phyloP scores from a whole-genome alignment of 257 asterid species.

The Nicotiana noctiflora region DNA sequence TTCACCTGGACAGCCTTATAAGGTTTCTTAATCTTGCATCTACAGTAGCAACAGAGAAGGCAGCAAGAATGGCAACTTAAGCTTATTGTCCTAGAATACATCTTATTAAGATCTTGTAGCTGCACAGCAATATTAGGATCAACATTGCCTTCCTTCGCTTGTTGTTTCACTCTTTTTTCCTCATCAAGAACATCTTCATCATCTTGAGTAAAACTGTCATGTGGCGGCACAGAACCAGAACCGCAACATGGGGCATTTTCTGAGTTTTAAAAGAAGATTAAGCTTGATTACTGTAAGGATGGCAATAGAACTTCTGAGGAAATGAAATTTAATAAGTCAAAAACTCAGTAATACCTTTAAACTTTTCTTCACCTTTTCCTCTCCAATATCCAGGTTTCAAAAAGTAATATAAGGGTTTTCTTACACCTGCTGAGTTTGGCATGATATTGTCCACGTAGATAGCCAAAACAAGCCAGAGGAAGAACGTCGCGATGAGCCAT shows the following conservation, averaged over 20 bases:
- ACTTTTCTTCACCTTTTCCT: slow-evolving; percentile 21
- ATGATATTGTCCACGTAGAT: slow-evolving; percentile 31
- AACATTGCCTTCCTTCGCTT: slow-evolving; percentile 12
- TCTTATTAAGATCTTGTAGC: slow-evolving; percentile 28
- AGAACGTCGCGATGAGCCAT: slow-evolving; percentile 17
- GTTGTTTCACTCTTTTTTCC: slow-evolving; percentile 23
- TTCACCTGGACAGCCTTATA: slow-evolving; percentile 28
- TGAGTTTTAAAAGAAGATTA: neutral
- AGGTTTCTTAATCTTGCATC: slow-evolving; percentile 23
- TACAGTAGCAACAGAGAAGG: slow-evolving; percentile 19
- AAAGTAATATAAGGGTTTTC: slow-evolving; percentile 20
- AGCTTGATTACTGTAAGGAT: neutral
- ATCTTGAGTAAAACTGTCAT: slow-evolving; percentile 5
- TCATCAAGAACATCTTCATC: slow-evolving; percentile 32
- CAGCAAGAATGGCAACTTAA: slow-evolving; percentile 15
- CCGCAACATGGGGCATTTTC: slow-evolving; percentile 3
- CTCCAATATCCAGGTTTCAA: slow-evolving; percentile 30
- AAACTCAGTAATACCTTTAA: slow-evolving; percentile 9
- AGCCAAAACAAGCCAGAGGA: slow-evolving; percentile 29
- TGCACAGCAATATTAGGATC: slow-evolving; percentile 31
- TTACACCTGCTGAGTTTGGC: slow-evolving; percentile 27
- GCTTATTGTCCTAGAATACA: slow-evolving; percentile 15
- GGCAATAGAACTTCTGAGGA: neutral
- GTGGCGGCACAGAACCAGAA: slow-evolving; percentile 1
- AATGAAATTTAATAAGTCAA: neutral